A percentile compares a stretch with the other conserved stretches of the same genome.
phyloP scores from a whole-genome alignment of 2,329 filamentous ascomycete species.

The Ophiostoma ulmi region DNA sequence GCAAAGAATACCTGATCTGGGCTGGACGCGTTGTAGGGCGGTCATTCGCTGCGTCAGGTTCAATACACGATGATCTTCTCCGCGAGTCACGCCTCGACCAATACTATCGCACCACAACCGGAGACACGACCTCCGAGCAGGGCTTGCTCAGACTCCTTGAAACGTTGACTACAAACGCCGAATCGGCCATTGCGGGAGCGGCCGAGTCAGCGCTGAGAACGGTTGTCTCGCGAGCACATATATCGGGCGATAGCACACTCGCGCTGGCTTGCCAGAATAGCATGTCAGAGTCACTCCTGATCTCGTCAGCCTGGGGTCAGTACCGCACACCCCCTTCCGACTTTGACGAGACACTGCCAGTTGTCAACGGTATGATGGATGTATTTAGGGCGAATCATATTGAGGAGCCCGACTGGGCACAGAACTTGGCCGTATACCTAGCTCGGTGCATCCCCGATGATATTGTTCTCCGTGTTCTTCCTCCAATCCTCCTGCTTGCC shows the following conservation, averaged over 20 bases:
- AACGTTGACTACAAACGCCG: slow-evolving; percentile 54
- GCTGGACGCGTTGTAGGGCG: slow-evolving; percentile 77
- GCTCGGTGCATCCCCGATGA: slow-evolving; percentile 56
- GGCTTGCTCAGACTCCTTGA: slow-evolving; percentile 59
- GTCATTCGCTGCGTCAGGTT: slow-evolving; percentile 72
- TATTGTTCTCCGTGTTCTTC: slow-evolving; percentile 63
- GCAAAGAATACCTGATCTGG: slow-evolving; percentile 73
- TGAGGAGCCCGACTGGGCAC: slow-evolving; percentile 53
- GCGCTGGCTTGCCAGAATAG: slow-evolving; percentile 48
- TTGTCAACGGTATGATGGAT: slow-evolving; percentile 29
- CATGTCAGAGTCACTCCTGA: slow-evolving; percentile 48
- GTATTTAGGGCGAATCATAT: slow-evolving; percentile 40
- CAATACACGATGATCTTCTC: slow-evolving; percentile 56
- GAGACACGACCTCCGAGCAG: slow-evolving; percentile 54
- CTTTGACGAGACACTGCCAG: slow-evolving; percentile 28
- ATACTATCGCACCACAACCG: slow-evolving; percentile 40
- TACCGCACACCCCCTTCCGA: slow-evolving; percentile 55
- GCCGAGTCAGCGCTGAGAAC: slow-evolving; percentile 56
- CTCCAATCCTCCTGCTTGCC: slow-evolving; percentile 60
- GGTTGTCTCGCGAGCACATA: slow-evolving; percentile 51
- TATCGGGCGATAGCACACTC: slow-evolving; percentile 45
- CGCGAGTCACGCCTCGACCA: slow-evolving; percentile 53
- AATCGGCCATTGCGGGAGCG: slow-evolving; percentile 52
- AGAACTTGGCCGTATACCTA: slow-evolving; percentile 56
- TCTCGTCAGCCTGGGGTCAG: slow-evolving; percentile 53